A percentile compares a stretch with the other conserved stretches of the same genome.
phyloP scores from a whole-genome alignment of 2,329 filamentous ascomycete species.

The Epichloe amarillans region DNA sequence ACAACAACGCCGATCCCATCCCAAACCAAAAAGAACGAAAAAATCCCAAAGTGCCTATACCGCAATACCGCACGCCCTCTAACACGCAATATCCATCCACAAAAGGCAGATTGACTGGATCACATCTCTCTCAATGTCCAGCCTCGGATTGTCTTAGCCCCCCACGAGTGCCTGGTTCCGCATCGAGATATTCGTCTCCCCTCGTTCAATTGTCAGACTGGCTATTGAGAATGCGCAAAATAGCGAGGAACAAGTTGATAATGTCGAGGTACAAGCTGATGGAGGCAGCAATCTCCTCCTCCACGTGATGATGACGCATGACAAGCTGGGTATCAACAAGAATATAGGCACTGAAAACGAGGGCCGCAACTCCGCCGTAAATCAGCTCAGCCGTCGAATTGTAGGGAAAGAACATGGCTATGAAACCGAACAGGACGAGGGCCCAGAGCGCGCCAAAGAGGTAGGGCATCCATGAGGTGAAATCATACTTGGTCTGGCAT shows the following conservation, averaged over 20 bases:
- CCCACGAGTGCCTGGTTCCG: not conserved
- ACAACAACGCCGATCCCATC: not conserved
- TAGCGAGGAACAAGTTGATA: conserved; percentile 93
- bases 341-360: conserved; percentile 91
- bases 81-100: too few species aligned
- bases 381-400: conserved; percentile 71
- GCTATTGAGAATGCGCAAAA: conserved; percentile 90
- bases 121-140: not conserved
- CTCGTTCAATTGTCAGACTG: conserved; percentile 74
- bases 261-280: conserved; percentile 94
- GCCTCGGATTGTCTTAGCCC: not conserved
- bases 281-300: conserved; percentile 92
- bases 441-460: conserved; percentile 85
- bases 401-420: conserved; percentile 78
- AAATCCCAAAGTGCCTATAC: too few species aligned
- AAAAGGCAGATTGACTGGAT: not conserved
- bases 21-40: not conserved
- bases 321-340: conserved; percentile 93
- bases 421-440: conserved; percentile 83
- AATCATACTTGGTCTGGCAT: conserved; percentile 96
- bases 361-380: conserved; percentile 67
- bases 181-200: not conserved
- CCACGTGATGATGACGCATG: conserved; percentile 90
- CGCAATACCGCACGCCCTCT: too few species aligned
- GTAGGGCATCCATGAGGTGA: conserved; percentile 94